Conservation (phyloP, 495 filamentous ascomycete species). For the Penicillium diatomitis region DNA sequence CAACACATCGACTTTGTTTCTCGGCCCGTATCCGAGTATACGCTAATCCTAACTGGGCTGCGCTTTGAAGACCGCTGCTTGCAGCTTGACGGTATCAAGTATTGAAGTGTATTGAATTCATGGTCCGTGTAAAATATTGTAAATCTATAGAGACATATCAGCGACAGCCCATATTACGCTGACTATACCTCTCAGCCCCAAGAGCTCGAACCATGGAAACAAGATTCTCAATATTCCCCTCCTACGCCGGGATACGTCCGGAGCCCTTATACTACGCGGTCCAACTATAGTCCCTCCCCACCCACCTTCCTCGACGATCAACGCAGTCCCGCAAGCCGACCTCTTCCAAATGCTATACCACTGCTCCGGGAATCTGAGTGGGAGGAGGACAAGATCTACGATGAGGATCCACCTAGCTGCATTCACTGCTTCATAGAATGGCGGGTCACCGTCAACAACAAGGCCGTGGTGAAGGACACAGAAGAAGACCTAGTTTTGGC, state of each 20-base stretch:
- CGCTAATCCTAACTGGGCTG: no score
- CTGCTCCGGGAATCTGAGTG: background rate
- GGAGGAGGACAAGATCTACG: constrained; percentile 5
- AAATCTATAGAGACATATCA: no score
- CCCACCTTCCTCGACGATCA: background rate
- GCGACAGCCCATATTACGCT: background rate
- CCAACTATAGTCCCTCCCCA: background rate
- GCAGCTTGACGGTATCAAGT: no score
- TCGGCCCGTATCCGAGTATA: background rate
- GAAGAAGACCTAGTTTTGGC: background rate
- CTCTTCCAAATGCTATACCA: background rate
- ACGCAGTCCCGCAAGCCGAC: background rate
- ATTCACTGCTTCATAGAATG: constrained; percentile 28
- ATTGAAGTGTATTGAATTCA: no score
- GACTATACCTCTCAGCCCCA: background rate
- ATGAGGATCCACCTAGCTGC: constrained; percentile 19
- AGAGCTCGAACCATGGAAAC: background rate
- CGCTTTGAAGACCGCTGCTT: no score
- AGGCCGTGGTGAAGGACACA: constrained; percentile 17
- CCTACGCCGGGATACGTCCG: background rate
- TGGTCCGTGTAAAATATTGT: no score
- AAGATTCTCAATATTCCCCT: background rate
- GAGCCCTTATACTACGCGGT: background rate
- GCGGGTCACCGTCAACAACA: constrained; percentile 23
- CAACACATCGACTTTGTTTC: background rate